phyloP scores from a whole-genome alignment of 1,284 basidiomycete genomes.

The Marasmius tenuissimus region DNA sequence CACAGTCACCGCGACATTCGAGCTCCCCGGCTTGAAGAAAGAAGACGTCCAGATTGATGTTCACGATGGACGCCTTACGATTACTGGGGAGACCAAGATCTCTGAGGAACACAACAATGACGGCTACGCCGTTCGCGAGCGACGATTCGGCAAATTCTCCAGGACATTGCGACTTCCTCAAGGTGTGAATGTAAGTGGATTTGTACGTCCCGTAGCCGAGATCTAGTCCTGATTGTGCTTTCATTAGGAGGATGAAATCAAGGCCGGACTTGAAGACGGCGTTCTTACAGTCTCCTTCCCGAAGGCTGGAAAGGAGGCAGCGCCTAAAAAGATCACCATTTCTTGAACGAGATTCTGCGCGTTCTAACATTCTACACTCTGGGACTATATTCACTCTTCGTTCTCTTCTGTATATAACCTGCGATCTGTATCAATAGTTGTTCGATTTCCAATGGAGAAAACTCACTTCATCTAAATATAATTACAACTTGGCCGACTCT shows the following conservation, averaged over 20 bases:
- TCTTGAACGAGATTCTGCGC: background rate
- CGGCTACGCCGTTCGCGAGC: constrained; percentile 19
- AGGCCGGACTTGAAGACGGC: constrained; percentile 23
- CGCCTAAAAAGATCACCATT: constrained; percentile 24
- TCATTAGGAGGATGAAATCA: constrained; percentile 24
- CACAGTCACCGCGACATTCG: constrained; percentile 19
- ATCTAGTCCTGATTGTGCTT: background rate
- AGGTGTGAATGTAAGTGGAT: constrained; percentile 16
- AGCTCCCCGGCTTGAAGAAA: constrained; percentile 17
- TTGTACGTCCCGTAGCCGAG: background rate
- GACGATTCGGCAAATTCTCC: constrained; percentile 18
- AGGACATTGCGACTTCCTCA: constrained; percentile 17
- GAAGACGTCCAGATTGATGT: constrained; percentile 17
- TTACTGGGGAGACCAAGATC: constrained; percentile 16
- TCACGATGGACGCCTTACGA: constrained; percentile 15
- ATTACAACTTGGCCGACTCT: background rate
- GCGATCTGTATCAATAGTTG: no score
- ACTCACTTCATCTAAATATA: no score
- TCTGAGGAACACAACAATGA: constrained; percentile 15
- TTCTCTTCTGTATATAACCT: no score
- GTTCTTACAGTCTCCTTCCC: constrained; percentile 24
- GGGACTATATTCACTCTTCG: no score
- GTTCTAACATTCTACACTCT: no score
- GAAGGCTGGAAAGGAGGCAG: constrained; percentile 21
- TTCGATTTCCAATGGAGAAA: no score